Percentiles rank a stretch among this genome's conserved stretches.
Conservation (phyloP, 306 rosid species). For the Vicia sativa region DNA sequence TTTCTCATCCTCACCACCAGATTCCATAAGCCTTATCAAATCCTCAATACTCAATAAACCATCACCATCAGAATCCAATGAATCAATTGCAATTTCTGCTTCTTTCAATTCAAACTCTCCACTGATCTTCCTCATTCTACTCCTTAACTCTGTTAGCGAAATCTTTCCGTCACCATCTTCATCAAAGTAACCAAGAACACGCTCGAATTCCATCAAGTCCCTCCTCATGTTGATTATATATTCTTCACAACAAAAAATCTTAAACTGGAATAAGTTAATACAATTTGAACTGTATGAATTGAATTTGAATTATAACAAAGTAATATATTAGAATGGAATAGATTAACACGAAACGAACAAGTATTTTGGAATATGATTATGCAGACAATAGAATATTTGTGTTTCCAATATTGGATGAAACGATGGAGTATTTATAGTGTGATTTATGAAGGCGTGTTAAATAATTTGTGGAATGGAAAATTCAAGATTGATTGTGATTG, state of each 20-base stretch:
- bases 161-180: constrained; percentile 85
- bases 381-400: neutral
- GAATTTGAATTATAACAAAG: neutral
- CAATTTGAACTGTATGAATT: neutral
- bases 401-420: neutral
- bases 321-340: neutral
- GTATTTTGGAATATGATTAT: neutral
- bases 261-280: neutral
- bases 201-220: constrained; percentile 38
- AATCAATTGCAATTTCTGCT: constrained; percentile 55
- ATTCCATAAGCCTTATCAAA: constrained; percentile 53
- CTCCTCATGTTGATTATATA: constrained; percentile 36
- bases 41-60: constrained; percentile 70
- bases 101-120: constrained; percentile 57
- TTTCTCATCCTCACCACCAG: constrained; percentile 62
- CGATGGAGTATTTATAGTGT: neutral
- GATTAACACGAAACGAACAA: neutral
- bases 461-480: neutral
- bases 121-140: constrained; percentile 45
- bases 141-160: constrained; percentile 62
- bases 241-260: neutral
- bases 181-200: constrained; percentile 66
- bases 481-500: neutral
- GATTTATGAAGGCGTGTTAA: constrained; percentile 9
- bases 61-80: constrained; percentile 80